Base-by-base conservation (phyloP, 2,329 filamentous ascomycete species). In the Fusarium buxicola region DNA sequence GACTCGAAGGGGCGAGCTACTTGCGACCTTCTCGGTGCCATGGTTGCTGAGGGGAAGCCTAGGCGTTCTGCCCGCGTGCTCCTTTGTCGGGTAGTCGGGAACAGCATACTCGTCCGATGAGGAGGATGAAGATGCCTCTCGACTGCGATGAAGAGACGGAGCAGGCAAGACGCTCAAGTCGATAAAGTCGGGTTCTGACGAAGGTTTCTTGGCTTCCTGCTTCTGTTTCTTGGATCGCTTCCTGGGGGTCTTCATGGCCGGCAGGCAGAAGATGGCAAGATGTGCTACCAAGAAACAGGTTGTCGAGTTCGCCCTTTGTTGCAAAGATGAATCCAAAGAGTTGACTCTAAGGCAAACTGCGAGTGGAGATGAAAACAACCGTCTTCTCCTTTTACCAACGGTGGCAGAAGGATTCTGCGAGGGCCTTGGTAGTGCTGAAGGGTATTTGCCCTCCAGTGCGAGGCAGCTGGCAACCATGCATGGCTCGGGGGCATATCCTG, bases 381-480 rank as follows among this genome's bases (percentile, higher is more conserved):
- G 13, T 8, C 28, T 28, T 11, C 6, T 25, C n/a, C n/a, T n/a
- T 32, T 32, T 24, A 24, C 8, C 13, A 4, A 7, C 16, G 12
- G 7, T 6, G 16, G 9, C 3, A 11, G 11, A 25, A 15, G 35
- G 2, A 31, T 38, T 11, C 24, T 3, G 21, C 7, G 8, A 21
- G 34, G 36, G 7, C n/a, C 15, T 12, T 16, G 15, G 12, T 16
- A 31, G 13, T 25, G 36, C n/a, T 7, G 4, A 2, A 5, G 5
- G 15, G 15, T 31, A 9, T 34, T 13, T 47, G 41, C 41, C 24
- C 25, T 24, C 13, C 52, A 47, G 47, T 58, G 58, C 43, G 15
- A 62, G 41, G 25, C 58, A 58, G 31, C 32, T 40, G 41, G 28
- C 34, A 21, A 28, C 12, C 2, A 0, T 24, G 27, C 36, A 32